Evolutionary conservation across 2,329 filamentous ascomycete species (phyloP).

Genomic region (Colletotrichum tanaceti): DNA sequence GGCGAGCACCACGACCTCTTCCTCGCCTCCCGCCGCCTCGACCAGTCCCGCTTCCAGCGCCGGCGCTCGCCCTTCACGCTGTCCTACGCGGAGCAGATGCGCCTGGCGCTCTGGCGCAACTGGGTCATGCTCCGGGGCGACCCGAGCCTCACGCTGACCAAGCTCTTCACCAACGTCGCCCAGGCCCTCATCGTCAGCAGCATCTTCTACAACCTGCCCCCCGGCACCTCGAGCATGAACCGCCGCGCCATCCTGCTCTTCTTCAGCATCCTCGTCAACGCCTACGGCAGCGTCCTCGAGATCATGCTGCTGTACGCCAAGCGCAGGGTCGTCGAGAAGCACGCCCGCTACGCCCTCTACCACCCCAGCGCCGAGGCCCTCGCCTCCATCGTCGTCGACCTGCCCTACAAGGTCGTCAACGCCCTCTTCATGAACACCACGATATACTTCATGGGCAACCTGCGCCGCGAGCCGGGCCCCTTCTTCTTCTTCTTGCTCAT

Average conservation of each 20-base stretch:
- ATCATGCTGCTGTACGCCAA: conserved; percentile 54
- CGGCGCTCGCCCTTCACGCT: conserved; percentile 62
- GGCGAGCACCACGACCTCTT: conserved; percentile 34
- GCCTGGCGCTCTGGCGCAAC: conserved; percentile 55
- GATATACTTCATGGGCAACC: conserved; percentile 56
- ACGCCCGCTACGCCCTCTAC: conserved; percentile 55
- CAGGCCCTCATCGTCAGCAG: conserved; percentile 64
- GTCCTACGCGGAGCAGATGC: conserved; percentile 59
- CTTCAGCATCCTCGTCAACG: conserved; percentile 65
- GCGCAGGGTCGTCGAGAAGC: conserved; percentile 54
- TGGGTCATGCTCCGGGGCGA: conserved; percentile 55
- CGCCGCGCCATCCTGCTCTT: conserved; percentile 62
- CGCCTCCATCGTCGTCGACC: conserved; percentile 46
- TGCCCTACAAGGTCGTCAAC: conserved; percentile 50
- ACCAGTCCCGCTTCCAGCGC: conserved; percentile 51
- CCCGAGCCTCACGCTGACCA: conserved; percentile 52
- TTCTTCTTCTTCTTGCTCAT: conserved; percentile 76
- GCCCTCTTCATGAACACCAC: conserved; percentile 53
- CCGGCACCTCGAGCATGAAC: conserved; percentile 58
- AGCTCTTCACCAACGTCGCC: conserved; percentile 57
- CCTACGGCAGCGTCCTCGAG: conserved; percentile 55
- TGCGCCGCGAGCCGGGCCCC: conserved; percentile 62
- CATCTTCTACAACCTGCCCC: conserved; percentile 60
- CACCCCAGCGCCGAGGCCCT: conserved; percentile 51
- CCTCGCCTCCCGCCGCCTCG: conserved; percentile 22